These are phyloP conservation scores for Tilletia horrida DNA, from an alignment of 1,284 basidiomycete genomes.

Conservation along the genomic window DNA sequence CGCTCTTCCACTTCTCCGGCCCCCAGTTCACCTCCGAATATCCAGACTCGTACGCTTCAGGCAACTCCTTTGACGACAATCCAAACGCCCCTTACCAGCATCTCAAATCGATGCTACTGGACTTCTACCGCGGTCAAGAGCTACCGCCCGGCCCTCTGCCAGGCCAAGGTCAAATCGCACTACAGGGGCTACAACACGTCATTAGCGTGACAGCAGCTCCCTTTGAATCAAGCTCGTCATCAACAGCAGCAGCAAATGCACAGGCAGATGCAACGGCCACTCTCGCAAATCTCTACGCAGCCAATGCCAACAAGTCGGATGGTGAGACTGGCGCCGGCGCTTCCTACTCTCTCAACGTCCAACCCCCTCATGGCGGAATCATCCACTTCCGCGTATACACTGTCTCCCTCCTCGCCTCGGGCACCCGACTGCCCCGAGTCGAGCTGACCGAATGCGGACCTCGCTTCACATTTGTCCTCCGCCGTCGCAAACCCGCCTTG, in stretches of 20 bases:
- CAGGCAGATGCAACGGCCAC: neutral
- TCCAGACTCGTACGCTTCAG: slow-evolving; percentile 48
- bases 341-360: slow-evolving; percentile 49
- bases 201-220: slow-evolving; percentile 60
- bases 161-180: slow-evolving; percentile 72
- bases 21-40: slow-evolving; percentile 50
- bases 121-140: slow-evolving; percentile 78
- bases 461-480: slow-evolving; percentile 75
- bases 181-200: slow-evolving; percentile 83
- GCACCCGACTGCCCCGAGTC: slow-evolving; percentile 72
- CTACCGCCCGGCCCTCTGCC: slow-evolving; percentile 49
- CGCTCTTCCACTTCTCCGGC: slow-evolving; percentile 88
- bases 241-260: neutral
- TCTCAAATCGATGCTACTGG: slow-evolving; percentile 84
- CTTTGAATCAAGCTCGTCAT: neutral
- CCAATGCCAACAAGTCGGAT: slow-evolving; percentile 43
- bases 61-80: slow-evolving; percentile 27
- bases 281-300: slow-evolving; percentile 23
- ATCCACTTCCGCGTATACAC: slow-evolving; percentile 88
- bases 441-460: slow-evolving; percentile 88
- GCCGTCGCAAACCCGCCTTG: slow-evolving; percentile 72
- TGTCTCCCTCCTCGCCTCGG: slow-evolving; percentile 64
- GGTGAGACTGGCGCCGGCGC: slow-evolving; percentile 56
- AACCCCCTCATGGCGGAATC: slow-evolving; percentile 63
- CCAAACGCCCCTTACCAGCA: slow-evolving; percentile 31